Percentiles rank a stretch among this genome's conserved stretches.
These are phyloP conservation scores for Spergularia bocconei DNA, from an alignment of 148 eudicot genomes.

Conservation along the genomic window DNA sequence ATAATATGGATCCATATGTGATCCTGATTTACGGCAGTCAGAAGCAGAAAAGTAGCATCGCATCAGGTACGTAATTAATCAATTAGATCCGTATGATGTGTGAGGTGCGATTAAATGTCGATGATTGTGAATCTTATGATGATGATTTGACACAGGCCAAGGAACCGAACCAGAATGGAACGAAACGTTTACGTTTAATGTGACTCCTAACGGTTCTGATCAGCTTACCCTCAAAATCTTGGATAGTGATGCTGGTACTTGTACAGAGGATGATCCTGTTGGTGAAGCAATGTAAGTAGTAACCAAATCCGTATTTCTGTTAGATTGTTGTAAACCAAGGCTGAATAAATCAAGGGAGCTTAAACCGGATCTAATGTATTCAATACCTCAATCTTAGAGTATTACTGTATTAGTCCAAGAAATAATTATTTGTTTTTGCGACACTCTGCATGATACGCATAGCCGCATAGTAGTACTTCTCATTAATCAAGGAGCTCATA, in stretches of 20 bases:
- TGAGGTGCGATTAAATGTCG: too few species aligned
- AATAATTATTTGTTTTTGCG: too few species aligned
- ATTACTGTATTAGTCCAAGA: too few species aligned
- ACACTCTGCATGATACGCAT: too few species aligned
- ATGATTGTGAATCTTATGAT: too few species aligned
- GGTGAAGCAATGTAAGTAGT: constrained; percentile 19
- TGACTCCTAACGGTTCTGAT: constrained; percentile 7
- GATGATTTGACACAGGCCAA: constrained; percentile 12
- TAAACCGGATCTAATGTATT: too few species aligned
- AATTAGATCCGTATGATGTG: too few species aligned
- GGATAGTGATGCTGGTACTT: constrained; percentile 18
- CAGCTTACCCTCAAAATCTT: constrained; percentile 13
- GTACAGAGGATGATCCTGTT: constrained; percentile 17
- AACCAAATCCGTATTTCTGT: neutral
- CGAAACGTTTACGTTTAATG: constrained; percentile 10
- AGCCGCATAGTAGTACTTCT: too few species aligned
- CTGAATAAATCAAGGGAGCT: too few species aligned
- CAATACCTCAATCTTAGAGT: too few species aligned
- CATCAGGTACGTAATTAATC: constrained; percentile 21
- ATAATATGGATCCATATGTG: constrained; percentile 26
- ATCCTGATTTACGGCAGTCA: constrained; percentile 10
- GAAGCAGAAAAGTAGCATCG: constrained; percentile 20
- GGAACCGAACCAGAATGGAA: constrained; percentile 25
- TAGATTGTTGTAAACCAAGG: neutral
- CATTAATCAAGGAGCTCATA: too few species aligned